Percentiles rank a stretch among this genome's conserved stretches.
These are phyloP conservation scores for Sclerotinia minor DNA, from an alignment of 2,329 filamentous ascomycete genomes.

Conservation along the genomic window DNA sequence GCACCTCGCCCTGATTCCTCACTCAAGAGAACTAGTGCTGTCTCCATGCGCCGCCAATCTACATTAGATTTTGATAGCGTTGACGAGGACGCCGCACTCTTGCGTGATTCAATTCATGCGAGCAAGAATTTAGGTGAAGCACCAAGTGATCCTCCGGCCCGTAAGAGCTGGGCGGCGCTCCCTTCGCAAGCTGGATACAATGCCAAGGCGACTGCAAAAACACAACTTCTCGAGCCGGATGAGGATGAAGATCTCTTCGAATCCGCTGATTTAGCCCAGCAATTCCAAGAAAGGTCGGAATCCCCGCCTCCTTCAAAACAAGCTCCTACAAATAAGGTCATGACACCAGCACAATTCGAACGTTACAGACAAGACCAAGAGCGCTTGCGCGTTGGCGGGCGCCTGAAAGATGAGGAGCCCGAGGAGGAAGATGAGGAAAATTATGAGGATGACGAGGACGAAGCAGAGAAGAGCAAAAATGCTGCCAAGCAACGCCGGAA, in stretches of 20 bases:
- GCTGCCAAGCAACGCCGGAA: conserved; percentile 76
- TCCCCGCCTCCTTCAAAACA: conserved; percentile 26
- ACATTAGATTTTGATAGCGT: conserved; percentile 36
- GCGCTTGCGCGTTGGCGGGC: conserved; percentile 49
- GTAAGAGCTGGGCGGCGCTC: conserved; percentile 39
- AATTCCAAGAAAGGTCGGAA: conserved; percentile 34
- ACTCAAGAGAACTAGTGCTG: conserved; percentile 39
- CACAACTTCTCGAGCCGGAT: conserved; percentile 33
- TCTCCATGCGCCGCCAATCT: conserved; percentile 36
- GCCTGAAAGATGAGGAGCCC: conserved; percentile 55
- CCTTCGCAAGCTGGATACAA: conserved; percentile 30
- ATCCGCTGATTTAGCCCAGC: conserved; percentile 37
- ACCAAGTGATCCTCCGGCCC: conserved; percentile 29
- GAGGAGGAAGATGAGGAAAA: conserved; percentile 61
- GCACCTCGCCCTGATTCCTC: conserved; percentile 25
- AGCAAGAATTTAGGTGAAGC: conserved; percentile 37
- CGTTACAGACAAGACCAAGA: conserved; percentile 74
- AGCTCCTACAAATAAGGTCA: conserved; percentile 69
- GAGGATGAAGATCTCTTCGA: conserved; percentile 39
- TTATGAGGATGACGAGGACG: conserved; percentile 76
- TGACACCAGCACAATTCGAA: conserved; percentile 88
- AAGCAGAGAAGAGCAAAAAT: conserved; percentile 71
- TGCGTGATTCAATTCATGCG: conserved; percentile 40
- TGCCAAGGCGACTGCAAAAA: conserved; percentile 33
- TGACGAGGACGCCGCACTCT: conserved; percentile 41